These are phyloP conservation scores for Smithsoniella earleae DNA, from an alignment of 163 green algal genomes.

Conservation along the genomic window DNA sequence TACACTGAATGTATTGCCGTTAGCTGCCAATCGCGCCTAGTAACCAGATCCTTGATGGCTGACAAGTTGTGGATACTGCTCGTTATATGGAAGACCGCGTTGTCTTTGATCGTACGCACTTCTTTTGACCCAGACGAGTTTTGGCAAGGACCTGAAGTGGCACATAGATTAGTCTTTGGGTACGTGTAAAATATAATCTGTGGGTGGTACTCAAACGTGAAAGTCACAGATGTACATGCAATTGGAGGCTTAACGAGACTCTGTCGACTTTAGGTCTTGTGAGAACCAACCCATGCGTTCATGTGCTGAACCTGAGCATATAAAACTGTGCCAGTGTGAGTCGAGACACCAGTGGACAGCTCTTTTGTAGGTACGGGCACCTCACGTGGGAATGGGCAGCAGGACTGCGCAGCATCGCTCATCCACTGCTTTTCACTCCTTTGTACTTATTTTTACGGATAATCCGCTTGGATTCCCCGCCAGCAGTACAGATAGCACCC, in stretches of 20 bases:
- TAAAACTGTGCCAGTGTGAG: no score
- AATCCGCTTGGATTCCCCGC: neutral
- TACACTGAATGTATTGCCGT: no score
- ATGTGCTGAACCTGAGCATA: no score
- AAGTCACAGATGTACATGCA: neutral
- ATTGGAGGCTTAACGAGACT: no score
- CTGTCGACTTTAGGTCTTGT: no score
- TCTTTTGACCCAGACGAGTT: slow-evolving; percentile 64
- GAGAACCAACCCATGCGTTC: no score
- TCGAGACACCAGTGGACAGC: no score
- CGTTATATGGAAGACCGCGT: neutral
- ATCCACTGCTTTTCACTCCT: slow-evolving; percentile 21
- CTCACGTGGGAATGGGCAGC: slow-evolving; percentile 43
- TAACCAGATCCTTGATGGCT: no score
- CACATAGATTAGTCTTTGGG: slow-evolving; percentile 54
- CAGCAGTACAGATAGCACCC: slow-evolving; percentile 14
- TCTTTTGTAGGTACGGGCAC: slow-evolving; percentile 42
- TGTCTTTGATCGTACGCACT: slow-evolving; percentile 41
- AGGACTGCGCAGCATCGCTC: slow-evolving; percentile 29
- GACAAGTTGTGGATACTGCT: neutral
- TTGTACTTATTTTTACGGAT: neutral
- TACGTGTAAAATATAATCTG: slow-evolving; percentile 28
- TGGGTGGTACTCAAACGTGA: neutral
- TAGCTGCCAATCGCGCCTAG: no score
- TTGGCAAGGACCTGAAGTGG: slow-evolving; percentile 59